A percentile compares a stretch with the other conserved stretches of the same genome.
phyloP scores from a whole-genome alignment of 768 basidiomycete species.

The Macrolepiota dolichaula region DNA sequence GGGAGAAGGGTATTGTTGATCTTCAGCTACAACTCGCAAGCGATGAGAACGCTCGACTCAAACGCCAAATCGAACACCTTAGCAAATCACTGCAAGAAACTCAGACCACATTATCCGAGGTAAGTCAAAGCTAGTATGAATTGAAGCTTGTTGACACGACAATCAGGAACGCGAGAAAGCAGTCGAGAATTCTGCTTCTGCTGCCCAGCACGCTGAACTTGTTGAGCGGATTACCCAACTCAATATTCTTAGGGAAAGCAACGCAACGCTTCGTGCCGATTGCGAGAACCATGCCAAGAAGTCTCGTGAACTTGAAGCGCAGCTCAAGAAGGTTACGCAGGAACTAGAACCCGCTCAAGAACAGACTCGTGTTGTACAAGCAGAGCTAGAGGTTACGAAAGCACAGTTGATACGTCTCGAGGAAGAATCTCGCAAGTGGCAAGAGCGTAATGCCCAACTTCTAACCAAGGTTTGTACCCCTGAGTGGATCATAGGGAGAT shows the following conservation, averaged over 20 bases:
- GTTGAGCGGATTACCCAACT: constrained; percentile 85
- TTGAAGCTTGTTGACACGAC: constrained; percentile 4
- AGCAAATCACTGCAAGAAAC: constrained; percentile 68
- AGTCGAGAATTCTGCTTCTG: constrained; percentile 64
- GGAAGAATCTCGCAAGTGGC: constrained; percentile 78
- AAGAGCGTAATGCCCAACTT: constrained; percentile 77
- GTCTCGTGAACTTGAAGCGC: constrained; percentile 60
- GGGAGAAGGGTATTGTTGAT: constrained; percentile 91
- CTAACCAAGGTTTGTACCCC: constrained; percentile 62
- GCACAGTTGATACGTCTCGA: constrained; percentile 68
- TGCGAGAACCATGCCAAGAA: constrained; percentile 69
- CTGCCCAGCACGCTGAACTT: constrained; percentile 79
- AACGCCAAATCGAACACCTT: constrained; percentile 73
- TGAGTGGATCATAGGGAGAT: neutral
- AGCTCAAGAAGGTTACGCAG: constrained; percentile 51
- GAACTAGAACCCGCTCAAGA: constrained; percentile 78
- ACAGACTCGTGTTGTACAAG: constrained; percentile 58
- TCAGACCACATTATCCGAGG: constrained; percentile 68
- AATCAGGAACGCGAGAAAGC: constrained; percentile 78
- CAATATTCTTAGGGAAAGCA: constrained; percentile 85
- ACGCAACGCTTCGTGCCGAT: constrained; percentile 78
- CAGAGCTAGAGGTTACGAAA: constrained; percentile 71
- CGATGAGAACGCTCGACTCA: constrained; percentile 71
- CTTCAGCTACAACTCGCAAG: constrained; percentile 79
- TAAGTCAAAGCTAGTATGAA: constrained; percentile 19